These are phyloP conservation scores for Puccinia hordei DNA, from an alignment of 1,284 basidiomycete genomes.

Conservation along the genomic window DNA sequence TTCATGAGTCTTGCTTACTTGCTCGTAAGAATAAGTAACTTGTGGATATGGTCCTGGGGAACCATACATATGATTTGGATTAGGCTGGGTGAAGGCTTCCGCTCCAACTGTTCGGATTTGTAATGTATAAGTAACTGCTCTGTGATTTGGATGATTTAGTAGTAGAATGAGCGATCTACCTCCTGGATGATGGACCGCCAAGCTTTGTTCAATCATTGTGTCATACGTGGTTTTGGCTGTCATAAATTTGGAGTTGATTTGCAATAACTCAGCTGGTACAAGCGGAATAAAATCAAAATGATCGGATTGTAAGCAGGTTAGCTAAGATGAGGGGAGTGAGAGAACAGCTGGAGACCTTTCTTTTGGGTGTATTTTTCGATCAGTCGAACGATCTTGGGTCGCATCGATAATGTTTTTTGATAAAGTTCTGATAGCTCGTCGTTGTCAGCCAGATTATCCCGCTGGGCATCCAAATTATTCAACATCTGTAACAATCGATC, in stretches of 20 bases:
- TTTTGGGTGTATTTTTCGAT: slow-evolving; percentile 94
- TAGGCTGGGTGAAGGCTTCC: slow-evolving; percentile 47
- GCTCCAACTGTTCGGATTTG: slow-evolving; percentile 27
- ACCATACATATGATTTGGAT: slow-evolving; percentile 32
- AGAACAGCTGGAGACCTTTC: slow-evolving; percentile 68
- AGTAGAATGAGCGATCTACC: slow-evolving; percentile 18
- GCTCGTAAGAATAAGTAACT: slow-evolving; percentile 41
- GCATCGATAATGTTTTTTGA: slow-evolving; percentile 79
- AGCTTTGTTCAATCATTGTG: slow-evolving; percentile 53
- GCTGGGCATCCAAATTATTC: slow-evolving; percentile 69
- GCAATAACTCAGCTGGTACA: slow-evolving; percentile 54
- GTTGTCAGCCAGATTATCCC: slow-evolving; percentile 84
- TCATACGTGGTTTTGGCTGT: slow-evolving; percentile 57
- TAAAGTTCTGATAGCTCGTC: slow-evolving; percentile 96
- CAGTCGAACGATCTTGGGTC: slow-evolving; percentile 91
- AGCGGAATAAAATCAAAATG: neutral
- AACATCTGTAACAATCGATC: slow-evolving; percentile 83
- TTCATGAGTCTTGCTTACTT: neutral
- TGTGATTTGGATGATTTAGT: neutral
- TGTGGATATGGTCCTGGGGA: slow-evolving; percentile 26
- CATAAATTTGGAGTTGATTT: slow-evolving; percentile 56
- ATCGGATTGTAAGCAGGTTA: neutral
- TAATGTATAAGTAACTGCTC: neutral
- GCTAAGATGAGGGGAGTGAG: neutral
- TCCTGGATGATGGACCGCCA: slow-evolving; percentile 45